Base-by-base conservation (phyloP, 441 rosid species). In the Euphorbia celastroides region DNA sequence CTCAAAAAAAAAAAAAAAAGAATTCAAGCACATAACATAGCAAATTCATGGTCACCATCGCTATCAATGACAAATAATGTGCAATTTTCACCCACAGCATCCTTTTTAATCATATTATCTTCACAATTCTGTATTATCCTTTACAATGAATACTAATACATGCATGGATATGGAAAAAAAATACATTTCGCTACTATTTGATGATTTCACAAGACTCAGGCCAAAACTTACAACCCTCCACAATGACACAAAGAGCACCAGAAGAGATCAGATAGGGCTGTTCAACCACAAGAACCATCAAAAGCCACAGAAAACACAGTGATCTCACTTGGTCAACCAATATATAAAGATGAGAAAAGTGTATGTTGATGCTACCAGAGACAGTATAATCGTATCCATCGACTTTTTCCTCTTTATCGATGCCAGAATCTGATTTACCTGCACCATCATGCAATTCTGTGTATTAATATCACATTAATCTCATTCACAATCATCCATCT, bases 351-450 rank as follows among this genome's bases (percentile, higher is more conserved):
- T 90, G 68, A 90, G 97, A 80, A 93, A 91, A 2, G 88, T 86
- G 92, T 97, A 93, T 20, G 85, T 88, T 19, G 99, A 91, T 20
- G 97, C 97, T 42, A 93, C 96, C 9, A 93, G 95, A 64, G 99
- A 86, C 69, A 93, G 95, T 70, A 89, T 85, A 70, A 93, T 81
- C 7, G 96, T 82, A 71, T 93, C 99, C 97, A 89, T 84, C 0
- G 99, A 93, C 84, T 91, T 91, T 81, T 88, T 93, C 84, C 92
- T 85, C 88, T 88, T 91, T 78, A 93, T 93, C 22, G 96, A 78
- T 5, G 93, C 65, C 48, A 93, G 86, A 71, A 93, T 80, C 32
- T 80, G 80, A 70, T 89, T 91, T 73, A 93, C 96, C 98, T 93
- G 92, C 82, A 80, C 27, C 68, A 73, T 67, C 23, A 31, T 14